Conservation (phyloP, 139 green algal species). For the Haematococcus lacustris region DNA sequence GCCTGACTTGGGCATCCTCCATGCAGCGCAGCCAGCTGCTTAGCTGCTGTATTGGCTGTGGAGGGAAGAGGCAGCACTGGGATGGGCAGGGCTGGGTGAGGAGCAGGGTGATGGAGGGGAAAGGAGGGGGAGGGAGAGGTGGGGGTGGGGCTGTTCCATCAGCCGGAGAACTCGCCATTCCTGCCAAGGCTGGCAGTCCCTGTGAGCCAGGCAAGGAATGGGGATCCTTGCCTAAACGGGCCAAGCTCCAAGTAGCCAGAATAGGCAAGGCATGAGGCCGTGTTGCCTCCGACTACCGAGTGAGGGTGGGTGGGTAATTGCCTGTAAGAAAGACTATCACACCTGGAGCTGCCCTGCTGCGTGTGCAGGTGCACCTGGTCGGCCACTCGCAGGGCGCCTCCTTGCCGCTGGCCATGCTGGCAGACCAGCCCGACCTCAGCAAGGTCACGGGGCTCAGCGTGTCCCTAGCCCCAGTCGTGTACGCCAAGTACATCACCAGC, state of each 20-base stretch:
- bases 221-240: too few species aligned
- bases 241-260: too few species aligned
- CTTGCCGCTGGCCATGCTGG: conserved; percentile 46
- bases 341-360: neutral
- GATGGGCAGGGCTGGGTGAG: too few species aligned
- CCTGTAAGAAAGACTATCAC: neutral
- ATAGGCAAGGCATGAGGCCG: too few species aligned
- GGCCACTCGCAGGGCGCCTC: conserved; percentile 45
- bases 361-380: conserved; percentile 29
- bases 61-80: neutral
- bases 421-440: conserved; percentile 18
- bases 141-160: too few species aligned
- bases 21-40: neutral
- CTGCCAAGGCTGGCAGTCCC: neutral
- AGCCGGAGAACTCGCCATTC: too few species aligned
- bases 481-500: too few species aligned
- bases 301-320: too few species aligned
- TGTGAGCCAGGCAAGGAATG: too few species aligned
- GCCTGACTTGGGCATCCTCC: neutral
- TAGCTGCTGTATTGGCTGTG: neutral
- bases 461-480: conserved; percentile 56
- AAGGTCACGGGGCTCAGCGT: conserved; percentile 40
- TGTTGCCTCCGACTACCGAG: too few species aligned
- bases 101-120: too few species aligned
- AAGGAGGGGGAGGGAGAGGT: too few species aligned